Evolutionary conservation across 1,284 basidiomycete species (phyloP), one percentile per base, ranked within the genome.

Genomic region (Coniferiporia weirii): DNA sequence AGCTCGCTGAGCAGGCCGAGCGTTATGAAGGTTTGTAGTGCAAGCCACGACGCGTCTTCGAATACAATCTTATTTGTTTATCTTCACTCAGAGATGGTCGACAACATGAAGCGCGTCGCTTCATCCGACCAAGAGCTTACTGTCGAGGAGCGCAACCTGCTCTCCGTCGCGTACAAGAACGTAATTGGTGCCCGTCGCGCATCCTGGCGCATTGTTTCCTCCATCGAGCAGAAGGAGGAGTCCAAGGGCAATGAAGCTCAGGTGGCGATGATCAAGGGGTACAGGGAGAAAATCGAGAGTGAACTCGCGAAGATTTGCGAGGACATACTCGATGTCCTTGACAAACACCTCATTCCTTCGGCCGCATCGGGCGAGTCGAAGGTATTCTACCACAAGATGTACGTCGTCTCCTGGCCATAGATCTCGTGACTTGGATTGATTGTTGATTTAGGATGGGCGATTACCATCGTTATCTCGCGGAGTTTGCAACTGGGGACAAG

Each of bases 321-420:
- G 81, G 96, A 99, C 76, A 99, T 99, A 71, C 92, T 99, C 68
- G 89, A 95, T 67, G 95, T 99, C 63, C 91, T 99, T 66, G 95
- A 98, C 79, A 94, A 97, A 82, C 95, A 99, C 84, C 90, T 99
- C 68, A 98, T 99, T 71, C 96, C 97, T 65, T 96, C 94, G 38
- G 97, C 96, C 60, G 95, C 94, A 63, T 91, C 94, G 63, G 96
- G 97, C 73, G 97, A 99, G 81, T 95, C 92, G 66, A 98, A 98
- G 84, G 96, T 99, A 66, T 99, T 99, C 86, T 99, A 99, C 85
- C 96, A 98, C 88, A 99, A 99, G 91, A 98, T 99, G 95, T 96
- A 70, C 27, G 27, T 47, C 55, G 50, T 32, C 17, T 56, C 47
- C 56, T 27, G 36, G 32, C 20, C 27, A 20, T 27, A 0, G 52